Base-by-base conservation (phyloP, 1,139 yeast genomes). In the Taphrina pruni region DNA sequence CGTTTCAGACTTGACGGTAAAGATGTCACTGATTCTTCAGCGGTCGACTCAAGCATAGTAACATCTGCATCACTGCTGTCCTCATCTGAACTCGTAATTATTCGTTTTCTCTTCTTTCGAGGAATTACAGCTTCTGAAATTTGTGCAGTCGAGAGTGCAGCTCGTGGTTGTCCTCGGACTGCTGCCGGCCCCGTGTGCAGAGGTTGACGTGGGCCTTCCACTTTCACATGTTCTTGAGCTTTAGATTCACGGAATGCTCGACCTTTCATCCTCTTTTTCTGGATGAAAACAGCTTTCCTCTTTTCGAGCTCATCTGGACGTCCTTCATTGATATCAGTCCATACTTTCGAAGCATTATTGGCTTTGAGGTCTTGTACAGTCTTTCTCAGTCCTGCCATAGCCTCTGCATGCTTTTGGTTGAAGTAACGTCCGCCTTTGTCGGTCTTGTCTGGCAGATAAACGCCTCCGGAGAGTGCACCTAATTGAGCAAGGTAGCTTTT, bases 381-480 rank as follows among this genome's bases (percentile, higher is more conserved):
- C 32, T 32, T 41, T 32, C 43, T 41, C 11, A 69, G 56, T 21
- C 39, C 52, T 11, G 39, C 51, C 32, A 60, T 38, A 12, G 71
- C 70, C 14, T 60, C 55, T 32, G 64, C 55, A 52, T 66, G 67
- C 48, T 69, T 58, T 38, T 58, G 62, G 14, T 62, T 51, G 41
- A 69, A 69, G n/a, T 60, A 60, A 7, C 71, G 65, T 8, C 70
- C 66, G 14, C 71, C 71, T 17, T 32, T 52, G 43, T 60, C 61
- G 17, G 45, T 69, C 45, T 58, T 57, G 26, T 69, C 66, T n/a
- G 66, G 67, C 6, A 61, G 39, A 6, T 55, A 65, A 1, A 64
- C 69, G 20, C 57, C 51, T 9, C 71, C 71, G n/a, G 70, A 69
- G 11, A 69, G 43, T n/a, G 69, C 62, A 4, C 69, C 62, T 21